Evolutionary conservation across 192 early-diverging fungal genomes (phyloP), one percentile per base, ranked within the genome.

Genomic region (Pilaira anomala): DNA sequence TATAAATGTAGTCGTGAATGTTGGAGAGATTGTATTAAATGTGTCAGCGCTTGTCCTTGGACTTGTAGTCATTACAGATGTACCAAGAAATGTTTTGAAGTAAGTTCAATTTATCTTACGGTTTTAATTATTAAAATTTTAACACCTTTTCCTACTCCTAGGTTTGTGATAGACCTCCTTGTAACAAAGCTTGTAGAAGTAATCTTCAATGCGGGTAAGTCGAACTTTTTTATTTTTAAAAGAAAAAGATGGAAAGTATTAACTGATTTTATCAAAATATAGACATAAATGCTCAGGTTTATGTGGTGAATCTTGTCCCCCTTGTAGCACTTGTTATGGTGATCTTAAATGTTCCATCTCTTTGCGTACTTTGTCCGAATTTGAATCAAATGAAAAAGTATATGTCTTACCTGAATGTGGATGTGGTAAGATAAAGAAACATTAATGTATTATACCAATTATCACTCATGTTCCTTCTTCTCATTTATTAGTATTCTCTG

Each of bases 91-190:
- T 75, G 73, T 24, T 52, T 46, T 22, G 73, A 75, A 33, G 49
- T 66, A 56, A 48, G 42, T 26, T 50, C 4, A n/a, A n/a, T n/a
- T n/a, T 45, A 54, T 7, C 46, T 66, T 26, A 7, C 30, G n/a
- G 7, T 5, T 26, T n/a, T 25, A 26, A 30, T 28, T 14, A 13
- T 45, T n/a, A n/a, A n/a, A n/a, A n/a, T n/a, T n/a, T n/a, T n/a
- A n/a, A n/a, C n/a, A n/a, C n/a, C n/a, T n/a, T n/a, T n/a, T n/a
- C n/a, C n/a, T 9, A 2, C 21, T 8, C 9, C 8, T 50, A 68
- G 67, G 55, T 36, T 62, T 75, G 73, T 52, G 68, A 75, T 55
- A 36, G 73, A n/a, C 63, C 68, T 24, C 63, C 73, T 22, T 75
- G 73, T 46, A 57, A 75, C 48, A 39, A 41, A 45, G 26, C 45